Base-by-base conservation (phyloP, 768 basidiomycete species). In the Suillus americanus region DNA sequence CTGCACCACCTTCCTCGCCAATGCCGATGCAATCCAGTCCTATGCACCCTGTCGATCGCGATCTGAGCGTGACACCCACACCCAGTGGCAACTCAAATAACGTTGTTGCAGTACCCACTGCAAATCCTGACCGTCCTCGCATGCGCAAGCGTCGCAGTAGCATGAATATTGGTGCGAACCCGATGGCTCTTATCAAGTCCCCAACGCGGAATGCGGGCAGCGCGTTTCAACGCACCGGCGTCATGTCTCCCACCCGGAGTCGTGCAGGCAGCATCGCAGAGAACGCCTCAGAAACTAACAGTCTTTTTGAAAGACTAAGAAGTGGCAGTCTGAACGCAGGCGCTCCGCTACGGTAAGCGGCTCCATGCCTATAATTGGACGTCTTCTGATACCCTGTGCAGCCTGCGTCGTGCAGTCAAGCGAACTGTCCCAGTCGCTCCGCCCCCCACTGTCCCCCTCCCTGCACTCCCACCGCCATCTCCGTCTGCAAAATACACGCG, bases 91-190 rank as follows among this genome's bases (percentile, higher is more conserved):
- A 74, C 43, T 66, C 73, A 40, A 63, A 67, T 51, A 65, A 62
- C 4, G 65, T 66, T 70, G 66, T 61, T 68, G 55, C 66, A 70
- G 68, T 74, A 71, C 66, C 64, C 62, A 56, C 77, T 66, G 66
- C 75, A 66, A 67, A 66, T 55, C 68, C 51, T 70, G 74, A 75
- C 6, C 51, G 76, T 74, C 82, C 83, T 30, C 81, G 80, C 40
- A 80, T 86, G 33, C 85, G 89, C 55, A 83, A 81, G 60, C 84
- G 89, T 48, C 85, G 87, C 48, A 89, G 87, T 20, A 89, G 88
- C 43, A 74, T 90, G 37, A 89, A 85, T 5, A 66, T 86, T 25
- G 80, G 75, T 3, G 77, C 79, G 14, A 85, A 81, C 9, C 86
- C 88, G 2, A 83, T 89, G 75, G 79, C 80, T 48, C 71, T 79